Base-by-base conservation (phyloP, 192 early-diverging fungal genomes). In the Obelidium mucronatum region DNA sequence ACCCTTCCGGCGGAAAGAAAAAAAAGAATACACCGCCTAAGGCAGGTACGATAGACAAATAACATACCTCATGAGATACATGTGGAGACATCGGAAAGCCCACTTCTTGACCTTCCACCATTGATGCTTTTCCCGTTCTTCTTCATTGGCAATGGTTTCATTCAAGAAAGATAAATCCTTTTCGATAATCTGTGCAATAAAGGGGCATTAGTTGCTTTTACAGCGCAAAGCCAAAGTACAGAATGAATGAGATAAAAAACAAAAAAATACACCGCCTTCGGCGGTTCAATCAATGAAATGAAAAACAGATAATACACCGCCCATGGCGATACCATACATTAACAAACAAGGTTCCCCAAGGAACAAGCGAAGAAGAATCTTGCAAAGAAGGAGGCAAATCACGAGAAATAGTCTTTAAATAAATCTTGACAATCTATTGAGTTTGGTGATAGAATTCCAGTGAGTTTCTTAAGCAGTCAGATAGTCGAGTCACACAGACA, bases 81-180 rank as follows among this genome's bases (percentile, higher is more conserved):
- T 90, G 87, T 97, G 95, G 76, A 99, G 83, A 81, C 91, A 93
- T 30, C 63, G 24, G 78, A 92, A 91, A 6, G 96, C 92, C 96
- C 97, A 97, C 78, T 97, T 96, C 80, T 97, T 97, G 63, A 92
- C 92, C 85, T 96, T 96, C 92, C 92, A 95, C 86, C 90, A 94
- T 26, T 92, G 91, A 79, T 93, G 90, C 76, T 91, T 91, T 66
- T 94, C 94, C 35, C 90, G 79, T 37, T 95, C 94, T 53, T 93
- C 91, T 42, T 86, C 84, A 6, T 86, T 87, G 33, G 84, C 82
- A 26, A 78, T 68, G 60, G 67, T 71, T 17, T 76, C 78, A 13
- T 77, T 79, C 26, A 66, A 33, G 72, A 76, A 76, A 17, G 52
- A 28, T 37, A 66, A 76, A 63, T 76, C 65, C 34, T 76, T 68